phyloP scores from a whole-genome alignment of 2,329 filamentous ascomycete species.

The Xylaria digitata region DNA sequence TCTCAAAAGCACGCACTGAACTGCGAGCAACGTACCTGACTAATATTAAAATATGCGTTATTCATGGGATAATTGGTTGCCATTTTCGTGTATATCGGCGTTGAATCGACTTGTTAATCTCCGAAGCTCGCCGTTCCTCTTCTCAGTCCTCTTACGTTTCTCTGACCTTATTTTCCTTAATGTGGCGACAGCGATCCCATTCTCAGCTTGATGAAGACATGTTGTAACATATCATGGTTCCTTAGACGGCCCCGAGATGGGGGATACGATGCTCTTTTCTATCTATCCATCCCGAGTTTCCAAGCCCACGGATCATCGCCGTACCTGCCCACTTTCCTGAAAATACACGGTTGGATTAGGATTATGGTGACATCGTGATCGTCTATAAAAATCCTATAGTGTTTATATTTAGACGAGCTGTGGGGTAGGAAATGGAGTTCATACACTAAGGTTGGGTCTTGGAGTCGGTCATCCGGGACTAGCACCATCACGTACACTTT shows the following conservation, averaged over 20 bases:
- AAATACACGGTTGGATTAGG: slow-evolving; percentile 18
- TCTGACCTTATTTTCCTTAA: neutral
- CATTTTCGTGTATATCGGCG: slow-evolving; percentile 7
- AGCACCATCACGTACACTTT: neutral
- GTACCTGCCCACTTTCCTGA: slow-evolving; percentile 9
- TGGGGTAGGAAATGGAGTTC: neutral
- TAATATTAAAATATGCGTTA: slow-evolving; percentile 31
- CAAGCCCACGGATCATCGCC: slow-evolving; percentile 21
- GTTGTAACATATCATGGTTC: slow-evolving; percentile 4
- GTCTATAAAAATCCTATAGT: slow-evolving; percentile 33
- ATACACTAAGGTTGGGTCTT: neutral
- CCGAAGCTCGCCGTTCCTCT: neutral
- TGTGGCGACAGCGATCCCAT: slow-evolving; percentile 5
- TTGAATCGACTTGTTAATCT: slow-evolving; percentile 6
- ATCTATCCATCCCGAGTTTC: neutral
- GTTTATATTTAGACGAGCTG: slow-evolving; percentile 37
- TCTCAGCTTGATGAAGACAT: neutral
- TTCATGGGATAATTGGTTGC: slow-evolving; percentile 27
- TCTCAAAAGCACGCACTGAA: neutral
- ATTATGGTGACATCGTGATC: slow-evolving; percentile 35
- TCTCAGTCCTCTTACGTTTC: neutral
- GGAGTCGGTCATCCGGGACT: slow-evolving; percentile 5
- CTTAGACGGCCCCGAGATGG: neutral
- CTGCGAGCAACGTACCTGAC: slow-evolving; percentile 26
- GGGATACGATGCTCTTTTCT: slow-evolving; percentile 27